Evolutionary conservation across 768 basidiomycete species (phyloP), one percentile per base, ranked within the genome.

Genomic region (Tricholoma matsutake): DNA sequence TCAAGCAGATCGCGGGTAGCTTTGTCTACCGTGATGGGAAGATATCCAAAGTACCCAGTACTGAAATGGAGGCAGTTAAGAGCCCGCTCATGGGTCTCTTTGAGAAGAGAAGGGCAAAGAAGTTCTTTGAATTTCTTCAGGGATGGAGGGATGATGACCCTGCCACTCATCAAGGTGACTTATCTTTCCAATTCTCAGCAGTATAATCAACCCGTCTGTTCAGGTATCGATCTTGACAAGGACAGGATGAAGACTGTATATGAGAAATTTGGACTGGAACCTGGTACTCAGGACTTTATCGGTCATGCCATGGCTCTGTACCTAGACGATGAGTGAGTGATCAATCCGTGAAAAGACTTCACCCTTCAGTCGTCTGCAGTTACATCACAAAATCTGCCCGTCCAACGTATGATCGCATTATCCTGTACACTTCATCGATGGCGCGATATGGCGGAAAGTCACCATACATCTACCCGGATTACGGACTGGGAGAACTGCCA

Each of bases 271-370:
- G 96, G 96, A 20, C 81, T 99, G 45, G 97, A 98, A 76, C 83
- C 93, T 61, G 97, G 96, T 39, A 98, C 97, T 52, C 96, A 98
- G 74, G 97, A 99, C 77, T 99, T 99, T 76, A 89, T 99, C 72
- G 97, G 97, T 29, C 97, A 99, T 71, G 94, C 97, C 58, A 98
- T 99, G 97, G 97, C 96, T 2, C 85, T 99, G 52, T 95, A 98
- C 78, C 83, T 98, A 39, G 95, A 98, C 69, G 97, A 99, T 71
- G 92, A 96, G 94, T 98, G 74, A 77, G 93, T 79, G 31, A 11
- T 31, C 22, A 31, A 32, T 22, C 9, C 57, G 5, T 43, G 25
- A 16, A 29, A 10, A 32, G 14, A 32, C 25, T 53, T 56, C 60
- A 60, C 64, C 37, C 13, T 22, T 51, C 54, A 22, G 37, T 49